Conservation (phyloP, 371 early-diverging fungal species). For the Thermomucor indicae-seudaticae region DNA sequence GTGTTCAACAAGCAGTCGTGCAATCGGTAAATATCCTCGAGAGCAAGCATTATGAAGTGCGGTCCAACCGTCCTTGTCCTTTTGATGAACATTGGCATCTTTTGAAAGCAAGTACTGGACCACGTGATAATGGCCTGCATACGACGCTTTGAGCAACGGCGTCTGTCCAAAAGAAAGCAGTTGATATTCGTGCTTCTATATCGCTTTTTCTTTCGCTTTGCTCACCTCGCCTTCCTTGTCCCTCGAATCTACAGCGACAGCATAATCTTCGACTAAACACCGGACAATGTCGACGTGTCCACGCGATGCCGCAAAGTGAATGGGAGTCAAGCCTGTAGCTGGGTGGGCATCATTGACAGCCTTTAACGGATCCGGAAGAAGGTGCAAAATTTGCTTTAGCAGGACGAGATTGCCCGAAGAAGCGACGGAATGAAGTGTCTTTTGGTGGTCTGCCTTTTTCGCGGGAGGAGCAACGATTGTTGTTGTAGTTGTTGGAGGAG, state of each 20-base stretch:
- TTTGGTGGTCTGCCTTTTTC: slow-evolving; percentile 12
- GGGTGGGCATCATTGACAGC: slow-evolving; percentile 47
- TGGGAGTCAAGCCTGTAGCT: slow-evolving; percentile 61
- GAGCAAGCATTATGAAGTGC: slow-evolving; percentile 79
- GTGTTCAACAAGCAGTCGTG: slow-evolving; percentile 52
- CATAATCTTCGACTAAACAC: slow-evolving; percentile 59
- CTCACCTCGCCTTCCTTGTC: slow-evolving; percentile 75
- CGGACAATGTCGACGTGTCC: slow-evolving; percentile 67
- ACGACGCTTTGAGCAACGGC: slow-evolving; percentile 75
- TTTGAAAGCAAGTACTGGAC: slow-evolving; percentile 60
- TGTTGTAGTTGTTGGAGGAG: slow-evolving; percentile 2
- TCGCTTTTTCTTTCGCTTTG: too few relatives aligned
- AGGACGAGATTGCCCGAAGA: slow-evolving; percentile 34
- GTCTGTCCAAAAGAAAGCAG: slow-evolving; percentile 46
- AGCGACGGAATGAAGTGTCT: slow-evolving; percentile 30
- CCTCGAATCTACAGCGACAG: slow-evolving; percentile 60
- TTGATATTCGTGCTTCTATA: too few relatives aligned
- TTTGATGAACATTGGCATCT: slow-evolving; percentile 61
- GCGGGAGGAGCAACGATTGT: background rate
- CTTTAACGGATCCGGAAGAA: slow-evolving; percentile 31
- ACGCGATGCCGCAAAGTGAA: slow-evolving; percentile 70
- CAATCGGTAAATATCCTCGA: slow-evolving; percentile 57
- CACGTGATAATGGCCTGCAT: slow-evolving; percentile 61
- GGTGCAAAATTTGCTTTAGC: slow-evolving; percentile 24
- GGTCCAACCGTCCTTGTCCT: slow-evolving; percentile 86